These are phyloP conservation scores for Sporothrix dimorphospora DNA, from an alignment of 2,329 filamentous ascomycete species.

Conservation along the genomic window DNA sequence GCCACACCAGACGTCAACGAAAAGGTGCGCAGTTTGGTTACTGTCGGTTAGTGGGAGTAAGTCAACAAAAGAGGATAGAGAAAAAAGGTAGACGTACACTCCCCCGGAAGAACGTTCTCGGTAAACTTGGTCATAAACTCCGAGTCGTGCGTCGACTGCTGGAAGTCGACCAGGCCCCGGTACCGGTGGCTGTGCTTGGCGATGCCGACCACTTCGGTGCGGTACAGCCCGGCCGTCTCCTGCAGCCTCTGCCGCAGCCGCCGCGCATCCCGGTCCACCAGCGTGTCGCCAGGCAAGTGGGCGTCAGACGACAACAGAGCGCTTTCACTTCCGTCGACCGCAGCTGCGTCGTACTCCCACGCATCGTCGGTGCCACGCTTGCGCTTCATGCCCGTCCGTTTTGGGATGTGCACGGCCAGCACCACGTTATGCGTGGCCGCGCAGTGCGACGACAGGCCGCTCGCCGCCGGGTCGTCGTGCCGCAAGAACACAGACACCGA, in stretches of 20 bases:
- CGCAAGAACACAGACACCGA: constrained; percentile 73
- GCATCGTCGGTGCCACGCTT: constrained; percentile 75
- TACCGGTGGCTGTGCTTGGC: constrained; percentile 85
- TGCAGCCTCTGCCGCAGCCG: constrained; percentile 64
- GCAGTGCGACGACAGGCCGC: constrained; percentile 76
- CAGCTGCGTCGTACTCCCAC: constrained; percentile 50
- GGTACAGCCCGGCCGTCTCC: constrained; percentile 71
- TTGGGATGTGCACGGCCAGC: constrained; percentile 84
- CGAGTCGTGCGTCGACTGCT: constrained; percentile 71
- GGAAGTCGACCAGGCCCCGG: constrained; percentile 82
- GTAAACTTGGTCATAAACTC: constrained; percentile 72
- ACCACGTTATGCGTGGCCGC: constrained; percentile 80
- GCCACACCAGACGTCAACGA: constrained; percentile 66
- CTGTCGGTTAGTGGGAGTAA: constrained; percentile 38
- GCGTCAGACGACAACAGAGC: neutral
- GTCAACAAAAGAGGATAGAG: neutral
- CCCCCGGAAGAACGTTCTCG: constrained; percentile 70
- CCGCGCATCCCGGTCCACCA: constrained; percentile 52
- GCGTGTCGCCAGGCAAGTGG: constrained; percentile 26
- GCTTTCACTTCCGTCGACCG: neutral
- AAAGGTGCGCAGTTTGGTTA: constrained; percentile 62
- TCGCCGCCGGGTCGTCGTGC: constrained; percentile 76
- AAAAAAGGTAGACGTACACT: constrained; percentile 55
- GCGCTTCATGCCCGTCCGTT: constrained; percentile 80
- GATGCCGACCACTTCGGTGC: constrained; percentile 69